phyloP scores from a whole-genome alignment of 1,284 basidiomycete species.

The Rhodotorula glutinis region DNA sequence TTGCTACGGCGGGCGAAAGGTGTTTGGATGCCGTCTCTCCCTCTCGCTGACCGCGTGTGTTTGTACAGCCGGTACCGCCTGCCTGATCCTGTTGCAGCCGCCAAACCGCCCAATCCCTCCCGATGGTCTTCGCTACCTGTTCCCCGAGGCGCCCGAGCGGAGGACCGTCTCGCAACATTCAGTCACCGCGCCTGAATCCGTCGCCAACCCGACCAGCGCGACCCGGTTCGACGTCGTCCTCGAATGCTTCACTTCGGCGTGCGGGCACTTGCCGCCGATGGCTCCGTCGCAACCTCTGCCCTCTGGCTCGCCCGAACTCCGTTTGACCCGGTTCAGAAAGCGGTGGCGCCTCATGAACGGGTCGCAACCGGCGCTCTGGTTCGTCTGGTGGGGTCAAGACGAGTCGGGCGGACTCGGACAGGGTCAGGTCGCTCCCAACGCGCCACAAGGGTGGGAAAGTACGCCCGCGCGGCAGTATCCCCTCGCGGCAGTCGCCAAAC shows the following conservation, averaged over 20 bases:
- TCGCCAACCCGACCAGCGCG: slow-evolving; percentile 9
- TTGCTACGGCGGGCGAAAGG: too few species aligned
- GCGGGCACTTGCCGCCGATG: slow-evolving; percentile 28
- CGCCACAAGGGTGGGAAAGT: slow-evolving; percentile 25
- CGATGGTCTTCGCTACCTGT: slow-evolving; percentile 30
- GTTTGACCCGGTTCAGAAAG: slow-evolving; percentile 26
- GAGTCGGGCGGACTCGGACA: slow-evolving; percentile 16
- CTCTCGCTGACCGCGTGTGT: neutral
- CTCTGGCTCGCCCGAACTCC: slow-evolving; percentile 19
- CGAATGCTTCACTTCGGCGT: slow-evolving; percentile 23
- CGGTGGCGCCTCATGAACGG: slow-evolving; percentile 31
- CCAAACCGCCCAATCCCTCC: slow-evolving; percentile 1
- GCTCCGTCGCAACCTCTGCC: slow-evolving; percentile 9
- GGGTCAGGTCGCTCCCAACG: neutral
- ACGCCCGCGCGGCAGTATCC: slow-evolving; percentile 26
- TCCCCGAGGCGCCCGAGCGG: slow-evolving; percentile 14
- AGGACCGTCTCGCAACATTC: slow-evolving; percentile 15
- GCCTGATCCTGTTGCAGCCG: slow-evolving; percentile 21
- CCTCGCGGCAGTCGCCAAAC: slow-evolving; percentile 12
- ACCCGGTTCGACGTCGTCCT: slow-evolving; percentile 16
- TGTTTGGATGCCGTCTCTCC: too few species aligned
- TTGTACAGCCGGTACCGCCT: slow-evolving; percentile 23
- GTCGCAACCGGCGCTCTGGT: slow-evolving; percentile 19
- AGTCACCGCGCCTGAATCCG: slow-evolving; percentile 13
- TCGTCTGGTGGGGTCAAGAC: slow-evolving; percentile 29